Base-by-base conservation (phyloP, 129 eudicot genomes). In the Pseudognaphalium luteoalbum region DNA sequence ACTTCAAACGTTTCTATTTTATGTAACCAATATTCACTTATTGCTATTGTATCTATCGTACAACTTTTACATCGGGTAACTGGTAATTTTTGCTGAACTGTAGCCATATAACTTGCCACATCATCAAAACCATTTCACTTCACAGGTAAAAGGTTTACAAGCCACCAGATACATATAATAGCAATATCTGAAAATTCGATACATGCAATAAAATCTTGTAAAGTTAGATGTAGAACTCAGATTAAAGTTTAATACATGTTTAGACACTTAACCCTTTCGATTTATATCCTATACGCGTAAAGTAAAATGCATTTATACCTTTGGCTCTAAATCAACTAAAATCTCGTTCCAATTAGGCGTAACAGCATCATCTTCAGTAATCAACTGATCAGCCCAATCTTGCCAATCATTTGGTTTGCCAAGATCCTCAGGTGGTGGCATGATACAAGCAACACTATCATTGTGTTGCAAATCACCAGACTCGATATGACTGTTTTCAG, bases 331-430 rank as follows among this genome's bases (percentile, higher is more conserved):
- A 39, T 39, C 72, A 35, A 67, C 72, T 39, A 67, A 25, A 67
- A 67, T 66, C 78, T 90, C 97, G 56, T 83, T 87, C 98, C 98
- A 91, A 71, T 87, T 87, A 57, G 93, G 90, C 16, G 85, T 82
- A 75, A 86, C 70, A 58, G 86, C 78, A 76, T 89, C 91, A 77
- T 88, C 87, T 21, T 94, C 98, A 15, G 86, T 87, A 52, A 90
- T 90, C 66, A 90, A 78, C 79, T 87, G 91, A 63, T 94, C 96
- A 37, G 93, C 96, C 98, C 97, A 91, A 56, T 87, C 91, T 69
- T 88, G 93, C 96, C 92, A 91, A 44, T 89, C 97, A 76, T 85
- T 86, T 72, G 83, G 82, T 75, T 85, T 93, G 66, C 81, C 75
- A 76, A 90, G 75, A 71, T 93, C 96, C 75, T 86, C 96, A 12